These are phyloP conservation scores for Populus hybrid DNA, from an alignment of 441 rosid genomes.

Conservation along the genomic window DNA sequence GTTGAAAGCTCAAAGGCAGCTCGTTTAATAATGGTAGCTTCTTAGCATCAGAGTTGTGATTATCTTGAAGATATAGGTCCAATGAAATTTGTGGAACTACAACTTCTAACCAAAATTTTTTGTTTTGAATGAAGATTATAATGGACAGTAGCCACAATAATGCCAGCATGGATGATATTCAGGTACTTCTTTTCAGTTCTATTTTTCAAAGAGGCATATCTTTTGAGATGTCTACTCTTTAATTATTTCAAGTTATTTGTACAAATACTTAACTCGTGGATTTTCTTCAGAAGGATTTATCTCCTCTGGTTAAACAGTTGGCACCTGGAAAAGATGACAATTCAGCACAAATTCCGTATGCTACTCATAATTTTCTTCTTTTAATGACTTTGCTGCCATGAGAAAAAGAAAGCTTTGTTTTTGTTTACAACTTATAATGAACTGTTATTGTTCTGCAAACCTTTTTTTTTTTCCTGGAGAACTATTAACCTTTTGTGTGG, in stretches of 20 bases:
- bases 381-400: background rate
- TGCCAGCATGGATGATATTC: slow-evolving; percentile 70
- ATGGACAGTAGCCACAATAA: slow-evolving; percentile 55
- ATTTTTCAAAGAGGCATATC: slow-evolving; percentile 1
- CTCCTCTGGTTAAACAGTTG: slow-evolving; percentile 71
- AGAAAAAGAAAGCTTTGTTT: background rate
- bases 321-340: slow-evolving; percentile 57
- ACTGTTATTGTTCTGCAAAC: background rate
- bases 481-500: background rate
- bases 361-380: slow-evolving; percentile 12
- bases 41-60: slow-evolving; percentile 2
- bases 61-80: background rate
- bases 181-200: slow-evolving; percentile 40
- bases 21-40: slow-evolving; percentile 82
- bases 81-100: background rate
- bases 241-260: background rate
- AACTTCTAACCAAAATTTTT: background rate
- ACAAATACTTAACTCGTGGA: background rate
- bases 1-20: slow-evolving; percentile 82
- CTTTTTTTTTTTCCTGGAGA: background rate
- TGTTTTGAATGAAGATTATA: slow-evolving; percentile 52
- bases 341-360: slow-evolving; percentile 81
- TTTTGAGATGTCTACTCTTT: background rate
- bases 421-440: background rate
- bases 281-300: slow-evolving; percentile 46